A percentile compares a stretch with the other conserved stretches of the same genome.
phyloP scores from a whole-genome alignment of 202 grass and related monocot species.

The Hordeum pubiflorum region DNA sequence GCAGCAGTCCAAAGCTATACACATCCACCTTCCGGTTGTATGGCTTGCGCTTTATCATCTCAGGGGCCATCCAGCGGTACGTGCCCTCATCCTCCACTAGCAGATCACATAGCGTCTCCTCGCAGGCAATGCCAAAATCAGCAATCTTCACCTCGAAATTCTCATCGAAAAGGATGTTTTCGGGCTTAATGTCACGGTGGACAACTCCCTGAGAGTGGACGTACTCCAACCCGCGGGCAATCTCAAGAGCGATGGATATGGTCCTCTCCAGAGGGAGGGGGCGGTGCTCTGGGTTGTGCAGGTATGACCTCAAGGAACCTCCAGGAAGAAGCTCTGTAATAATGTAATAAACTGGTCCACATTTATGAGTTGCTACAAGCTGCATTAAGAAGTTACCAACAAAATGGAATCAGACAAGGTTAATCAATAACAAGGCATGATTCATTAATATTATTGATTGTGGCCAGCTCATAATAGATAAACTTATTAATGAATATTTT shows the following conservation, averaged over 20 bases:
- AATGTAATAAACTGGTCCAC: constrained; percentile 61
- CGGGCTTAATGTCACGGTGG: constrained; percentile 87
- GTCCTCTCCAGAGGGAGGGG: constrained; percentile 53
- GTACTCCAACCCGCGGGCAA: constrained; percentile 82
- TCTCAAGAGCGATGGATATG: constrained; percentile 50
- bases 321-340: constrained; percentile 69
- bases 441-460: background rate
- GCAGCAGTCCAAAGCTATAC: constrained; percentile 80
- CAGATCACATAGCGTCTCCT: constrained; percentile 68
- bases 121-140: constrained; percentile 90
- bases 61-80: constrained; percentile 97
- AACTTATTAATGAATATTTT: background rate
- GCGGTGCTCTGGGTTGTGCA: constrained; percentile 53
- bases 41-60: constrained; percentile 66
- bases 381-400: constrained; percentile 23
- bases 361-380: constrained; percentile 67
- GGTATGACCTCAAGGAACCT: constrained; percentile 78
- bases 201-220: constrained; percentile 84
- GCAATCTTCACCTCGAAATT: constrained; percentile 66
- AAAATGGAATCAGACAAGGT: background rate
- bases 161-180: constrained; percentile 81
- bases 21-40: constrained; percentile 83
- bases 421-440: background rate
- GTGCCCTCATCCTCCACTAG: constrained; percentile 72
- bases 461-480: background rate